Percentiles rank a stretch among this genome's conserved stretches.
Evolutionary conservation across 2,329 filamentous ascomycete species (phyloP).

Genomic region (Aphanoascus verrucosus): DNA sequence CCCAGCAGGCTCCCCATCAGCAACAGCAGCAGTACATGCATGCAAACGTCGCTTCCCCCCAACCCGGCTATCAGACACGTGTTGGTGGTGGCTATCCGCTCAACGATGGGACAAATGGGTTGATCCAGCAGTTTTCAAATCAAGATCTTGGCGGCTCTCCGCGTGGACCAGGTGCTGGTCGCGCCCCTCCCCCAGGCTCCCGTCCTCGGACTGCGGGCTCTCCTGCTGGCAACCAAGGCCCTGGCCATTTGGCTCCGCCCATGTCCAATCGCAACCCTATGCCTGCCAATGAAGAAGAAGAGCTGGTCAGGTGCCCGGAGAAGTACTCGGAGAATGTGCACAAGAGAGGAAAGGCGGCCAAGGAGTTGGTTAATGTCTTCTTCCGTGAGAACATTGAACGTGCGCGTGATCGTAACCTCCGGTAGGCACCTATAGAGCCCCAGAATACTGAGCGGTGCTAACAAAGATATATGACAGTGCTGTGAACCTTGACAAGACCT

Average conservation of each 20-base stretch:
- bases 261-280: conserved; percentile 50
- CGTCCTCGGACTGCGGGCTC: conserved; percentile 77
- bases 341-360: conserved; percentile 57
- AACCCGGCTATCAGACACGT: conserved; percentile 41
- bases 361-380: conserved; percentile 61
- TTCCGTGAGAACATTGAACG: conserved; percentile 98
- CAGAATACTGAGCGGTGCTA: background rate
- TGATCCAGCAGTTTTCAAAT: conserved; percentile 93
- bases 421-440: conserved; percentile 47
- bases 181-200: conserved; percentile 56
- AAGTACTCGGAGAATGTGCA: conserved; percentile 79
- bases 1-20: conserved; percentile 34
- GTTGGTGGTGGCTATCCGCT: conserved; percentile 37
- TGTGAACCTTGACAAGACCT: conserved; percentile 78
- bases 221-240: conserved; percentile 43
- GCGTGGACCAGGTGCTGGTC: conserved; percentile 44
- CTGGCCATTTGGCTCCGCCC: conserved; percentile 59
- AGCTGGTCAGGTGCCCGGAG: conserved; percentile 70
- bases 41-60: conserved; percentile 45
- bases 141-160: conserved; percentile 75
- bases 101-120: conserved; percentile 78
- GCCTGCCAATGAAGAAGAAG: conserved; percentile 49
- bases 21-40: conserved; percentile 47
- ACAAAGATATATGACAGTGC: conserved; percentile 47
- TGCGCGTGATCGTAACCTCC: conserved; percentile 85